Conservation (phyloP, 371 early-diverging fungal species). For the Mortierella sp. region DNA sequence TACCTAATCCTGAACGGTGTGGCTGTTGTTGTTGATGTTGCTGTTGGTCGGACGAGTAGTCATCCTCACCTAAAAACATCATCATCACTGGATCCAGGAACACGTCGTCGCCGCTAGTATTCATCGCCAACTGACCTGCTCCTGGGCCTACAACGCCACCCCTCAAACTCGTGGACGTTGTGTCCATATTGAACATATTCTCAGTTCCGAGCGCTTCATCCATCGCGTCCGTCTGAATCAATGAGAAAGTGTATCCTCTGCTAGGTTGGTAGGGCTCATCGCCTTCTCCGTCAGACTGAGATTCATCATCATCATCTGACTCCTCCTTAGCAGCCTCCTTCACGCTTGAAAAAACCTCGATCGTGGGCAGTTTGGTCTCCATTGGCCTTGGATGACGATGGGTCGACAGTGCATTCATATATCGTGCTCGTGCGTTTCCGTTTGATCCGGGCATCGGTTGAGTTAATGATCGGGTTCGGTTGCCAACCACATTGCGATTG, state of each 20-base stretch:
- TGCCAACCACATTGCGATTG: constrained; percentile 13
- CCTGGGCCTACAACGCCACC: constrained; percentile 7
- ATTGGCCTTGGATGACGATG: constrained; percentile 18
- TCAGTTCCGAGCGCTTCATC: constrained; percentile 70
- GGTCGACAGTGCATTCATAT: constrained; percentile 30
- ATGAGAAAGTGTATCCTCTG: constrained; percentile 60
- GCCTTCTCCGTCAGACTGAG: constrained; percentile 57
- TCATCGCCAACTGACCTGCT: not conserved
- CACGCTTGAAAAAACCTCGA: constrained; percentile 70
- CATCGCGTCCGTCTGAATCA: constrained; percentile 71
- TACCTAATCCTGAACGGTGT: not conserved
- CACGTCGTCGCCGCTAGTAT: constrained; percentile 15
- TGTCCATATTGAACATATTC: constrained; percentile 52
- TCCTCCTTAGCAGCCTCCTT: constrained; percentile 69
- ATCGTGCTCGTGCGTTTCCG: constrained; percentile 29
- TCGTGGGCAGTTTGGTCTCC: constrained; percentile 57
- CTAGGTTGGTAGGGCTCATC: constrained; percentile 56
- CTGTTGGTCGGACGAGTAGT: constrained; percentile 21
- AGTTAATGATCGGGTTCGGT: constrained; percentile 29
- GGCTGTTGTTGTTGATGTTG: constrained; percentile 11
- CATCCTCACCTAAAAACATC: constrained; percentile 54
- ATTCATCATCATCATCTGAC: constrained; percentile 69
- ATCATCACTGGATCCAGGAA: constrained; percentile 37
- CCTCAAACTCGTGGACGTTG: constrained; percentile 35
- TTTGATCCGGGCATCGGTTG: constrained; percentile 43